Percentiles rank a stretch among this genome's conserved stretches.
Conservation (phyloP, 441 rosid genomes). For the Sinapis alba region DNA sequence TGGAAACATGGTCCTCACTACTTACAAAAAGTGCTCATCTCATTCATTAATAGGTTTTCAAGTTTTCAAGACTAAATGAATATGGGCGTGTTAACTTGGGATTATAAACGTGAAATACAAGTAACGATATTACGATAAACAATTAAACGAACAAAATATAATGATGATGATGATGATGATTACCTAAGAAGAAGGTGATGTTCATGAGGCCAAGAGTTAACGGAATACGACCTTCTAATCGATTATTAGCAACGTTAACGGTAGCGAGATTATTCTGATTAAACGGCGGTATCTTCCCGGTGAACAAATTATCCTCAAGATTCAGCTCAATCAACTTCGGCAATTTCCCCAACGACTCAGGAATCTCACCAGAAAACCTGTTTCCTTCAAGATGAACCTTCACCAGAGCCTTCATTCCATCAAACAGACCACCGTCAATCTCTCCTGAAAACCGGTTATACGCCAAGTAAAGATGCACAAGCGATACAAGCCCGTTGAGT, state of each 20-base stretch:
- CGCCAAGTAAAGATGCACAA: slow-evolving; percentile 58
- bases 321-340: slow-evolving; percentile 44
- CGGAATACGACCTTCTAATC: slow-evolving; percentile 63
- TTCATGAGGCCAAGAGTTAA: slow-evolving; percentile 41
- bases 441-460: slow-evolving; percentile 57
- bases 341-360: slow-evolving; percentile 46
- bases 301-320: slow-evolving; percentile 57
- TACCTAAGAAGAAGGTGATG: slow-evolving; percentile 57
- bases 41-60: not conserved
- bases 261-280: slow-evolving; percentile 33
- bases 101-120: not conserved
- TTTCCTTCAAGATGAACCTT: slow-evolving; percentile 59
- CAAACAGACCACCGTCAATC: slow-evolving; percentile 48
- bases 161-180: not conserved
- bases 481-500: slow-evolving; percentile 42
- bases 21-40: too few species aligned
- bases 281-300: slow-evolving; percentile 58
- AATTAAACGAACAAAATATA: not conserved
- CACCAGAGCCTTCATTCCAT: slow-evolving; percentile 52
- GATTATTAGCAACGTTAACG: slow-evolving; percentile 61
- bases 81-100: not conserved
- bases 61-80: not conserved
- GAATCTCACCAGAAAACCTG: slow-evolving; percentile 53
- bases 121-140: not conserved
- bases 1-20: too few species aligned